Conservation (phyloP, 768 basidiomycete species). For the Russula ochroleuca region DNA sequence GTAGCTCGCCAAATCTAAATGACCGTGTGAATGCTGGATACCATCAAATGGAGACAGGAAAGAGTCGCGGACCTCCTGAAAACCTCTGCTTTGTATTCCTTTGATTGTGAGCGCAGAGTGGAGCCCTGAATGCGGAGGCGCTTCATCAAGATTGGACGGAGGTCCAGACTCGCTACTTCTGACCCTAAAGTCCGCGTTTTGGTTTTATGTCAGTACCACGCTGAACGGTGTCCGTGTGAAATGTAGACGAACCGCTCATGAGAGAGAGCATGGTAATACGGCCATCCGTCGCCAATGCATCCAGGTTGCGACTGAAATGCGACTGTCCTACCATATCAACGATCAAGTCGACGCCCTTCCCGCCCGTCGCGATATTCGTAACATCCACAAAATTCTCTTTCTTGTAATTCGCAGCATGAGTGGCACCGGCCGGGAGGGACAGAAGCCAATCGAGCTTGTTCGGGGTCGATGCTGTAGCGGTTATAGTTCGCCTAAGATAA, state of each 20-base stretch:
- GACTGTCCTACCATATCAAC: constrained; percentile 79
- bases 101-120: constrained; percentile 70
- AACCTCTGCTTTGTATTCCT: constrained; percentile 74
- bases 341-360: constrained; percentile 74
- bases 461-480: constrained; percentile 49
- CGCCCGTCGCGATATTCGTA: constrained; percentile 61
- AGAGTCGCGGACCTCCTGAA: constrained; percentile 45
- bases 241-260: constrained; percentile 52
- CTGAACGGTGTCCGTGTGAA: neutral
- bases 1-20: constrained; percentile 52
- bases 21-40: constrained; percentile 14
- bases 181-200: constrained; percentile 40
- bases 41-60: neutral
- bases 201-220: constrained; percentile 18
- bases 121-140: constrained; percentile 86
- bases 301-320: constrained; percentile 72
- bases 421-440: constrained; percentile 61
- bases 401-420: constrained; percentile 80
- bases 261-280: constrained; percentile 65
- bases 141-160: constrained; percentile 72
- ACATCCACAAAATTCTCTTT: constrained; percentile 74
- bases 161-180: constrained; percentile 48
- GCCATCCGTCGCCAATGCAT: constrained; percentile 65
- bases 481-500: constrained; percentile 54
- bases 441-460: constrained; percentile 72